Base-by-base conservation (phyloP, 2,329 filamentous ascomycete species). In the Hysterium pulicare region DNA sequence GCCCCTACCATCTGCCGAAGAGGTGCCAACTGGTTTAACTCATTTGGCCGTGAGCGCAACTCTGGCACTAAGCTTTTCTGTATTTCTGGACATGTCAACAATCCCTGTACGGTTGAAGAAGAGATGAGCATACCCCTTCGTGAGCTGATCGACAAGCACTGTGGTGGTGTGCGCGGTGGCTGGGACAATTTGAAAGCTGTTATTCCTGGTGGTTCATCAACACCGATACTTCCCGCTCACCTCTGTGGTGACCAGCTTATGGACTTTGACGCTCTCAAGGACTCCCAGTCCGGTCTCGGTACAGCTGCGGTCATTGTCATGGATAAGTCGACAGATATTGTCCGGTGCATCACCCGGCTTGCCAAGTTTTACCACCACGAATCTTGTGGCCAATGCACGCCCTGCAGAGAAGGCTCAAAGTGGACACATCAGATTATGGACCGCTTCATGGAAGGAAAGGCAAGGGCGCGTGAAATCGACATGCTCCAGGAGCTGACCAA, bases 341-440 rank as follows among this genome's bases (percentile, higher is more conserved):
- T 98, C 55, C 86, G 91, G 53, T 88, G 89, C 64, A 97, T 98
- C 66, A 84, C 87, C 51, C 85, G 93, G 58, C 82, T 98, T 58
- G 88, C 87, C 61, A 88, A 91, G 69, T 98, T 98, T 77, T 98
- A 98, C 78, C 87, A 90, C 71, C 93, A 98, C 76, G 93, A 98
- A 77, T 90, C 84, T 54, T 98, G 93, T 71, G 93, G 93, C 47
- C 93, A 98, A 75, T 98, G 93, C 77, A 98, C 93, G 45, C 93
- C 93, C n/a, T 98, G 93, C 80, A 87, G 93, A 67, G 93, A 98
- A 75, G 93, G 93, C 54, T 94, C 86, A 77, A 96, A 95, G 76
- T 98, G 93, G 93, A 96, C 91, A 9, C 87, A 95, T 72, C 90
- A 98, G 77, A 97, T 98, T 71, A 97, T 98, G 93, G 77, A 86